These are phyloP conservation scores for Lobosporangium transversale DNA, from an alignment of 192 early-diverging fungal genomes.

Conservation along the genomic window DNA sequence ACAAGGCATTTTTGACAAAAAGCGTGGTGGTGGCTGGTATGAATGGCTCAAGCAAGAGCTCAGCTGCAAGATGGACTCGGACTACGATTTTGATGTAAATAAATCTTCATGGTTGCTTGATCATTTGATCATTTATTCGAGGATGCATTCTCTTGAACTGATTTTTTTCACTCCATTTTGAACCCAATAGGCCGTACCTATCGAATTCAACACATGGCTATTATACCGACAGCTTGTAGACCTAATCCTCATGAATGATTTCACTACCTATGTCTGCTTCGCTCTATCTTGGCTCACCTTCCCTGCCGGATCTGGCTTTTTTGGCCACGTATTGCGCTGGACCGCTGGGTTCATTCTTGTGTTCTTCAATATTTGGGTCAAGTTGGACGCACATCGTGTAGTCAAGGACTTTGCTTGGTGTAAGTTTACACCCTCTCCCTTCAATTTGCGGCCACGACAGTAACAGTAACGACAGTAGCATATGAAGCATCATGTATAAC, in stretches of 20 bases:
- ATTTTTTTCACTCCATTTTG: slow-evolving; percentile 4
- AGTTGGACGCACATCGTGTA: slow-evolving; percentile 92
- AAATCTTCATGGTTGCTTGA: no score
- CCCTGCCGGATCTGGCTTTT: slow-evolving; percentile 68
- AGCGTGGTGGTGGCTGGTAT: slow-evolving; percentile 63
- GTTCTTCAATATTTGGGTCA: slow-evolving; percentile 95
- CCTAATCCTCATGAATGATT: slow-evolving; percentile 93
- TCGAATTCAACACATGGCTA: slow-evolving; percentile 97
- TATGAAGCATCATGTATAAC: no score
- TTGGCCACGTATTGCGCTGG: slow-evolving; percentile 78
- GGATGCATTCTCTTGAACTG: no score
- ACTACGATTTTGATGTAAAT: slow-evolving; percentile 81
- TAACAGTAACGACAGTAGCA: no score
- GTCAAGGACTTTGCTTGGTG: slow-evolving; percentile 99
- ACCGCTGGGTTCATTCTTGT: slow-evolving; percentile 82
- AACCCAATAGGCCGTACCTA: slow-evolving; percentile 68
- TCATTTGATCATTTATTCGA: no score
- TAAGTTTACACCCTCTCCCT: slow-evolving; percentile 63
- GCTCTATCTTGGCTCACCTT: slow-evolving; percentile 82
- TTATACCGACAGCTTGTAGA: slow-evolving; percentile 95
- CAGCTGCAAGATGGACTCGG: slow-evolving; percentile 80
- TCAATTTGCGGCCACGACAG: no score
- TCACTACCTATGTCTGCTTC: slow-evolving; percentile 85
- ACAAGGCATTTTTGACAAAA: slow-evolving; percentile 72
- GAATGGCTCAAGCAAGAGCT: slow-evolving; percentile 73